Base-by-base conservation (phyloP, 106 monocot genomes). In the Ottelia alismoides region DNA sequence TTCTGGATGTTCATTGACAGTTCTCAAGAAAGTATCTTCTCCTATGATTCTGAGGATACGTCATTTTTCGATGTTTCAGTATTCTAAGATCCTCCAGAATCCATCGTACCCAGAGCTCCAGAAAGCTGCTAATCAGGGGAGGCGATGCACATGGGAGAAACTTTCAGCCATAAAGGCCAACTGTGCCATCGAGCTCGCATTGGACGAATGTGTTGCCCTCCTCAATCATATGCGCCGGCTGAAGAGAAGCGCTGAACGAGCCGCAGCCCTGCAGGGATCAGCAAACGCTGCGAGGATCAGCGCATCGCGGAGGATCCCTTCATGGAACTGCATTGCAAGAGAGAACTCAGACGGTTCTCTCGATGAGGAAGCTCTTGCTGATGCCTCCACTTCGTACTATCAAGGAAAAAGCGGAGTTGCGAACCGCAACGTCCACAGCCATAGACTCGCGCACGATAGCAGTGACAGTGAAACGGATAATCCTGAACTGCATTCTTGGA, bases 91-190 rank as follows among this genome's bases (percentile, higher is more conserved):
- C 3, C 85, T 98, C 74, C 85, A 77, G 62, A 98, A 98, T 49
- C 85, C 85, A 57, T 80, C 89, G 20, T 65, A 77, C 29, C 11
- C 60, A 18, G 98, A 98, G 61, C 74, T 86, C 56, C 90, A 98
- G 47, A 98, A 86, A 66, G 81, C 98, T 22, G 64, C 74, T 21
- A 90, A 98, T 56, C 98, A 98, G 59, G 98, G 98, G 4, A 72
- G 90, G 51, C 66, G 85, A 30, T 85, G 85, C 77, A 98, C 98
- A 1, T 98, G 98, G 98, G 98, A 98, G 73, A 90, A 98, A 58
- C 85, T 98, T 2, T 80, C 98, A 2, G 98, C 85, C 1, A 90
- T 98, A 57, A 89, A 68, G 46, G 89, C 89, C 48, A 98, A 98
- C 50, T 98, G 96, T 29, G 89, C 81, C 3, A 82, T 98, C 40